Evolutionary conservation across 129 eudicot genomes (phyloP).

Genomic region (Glebionis coronaria): DNA sequence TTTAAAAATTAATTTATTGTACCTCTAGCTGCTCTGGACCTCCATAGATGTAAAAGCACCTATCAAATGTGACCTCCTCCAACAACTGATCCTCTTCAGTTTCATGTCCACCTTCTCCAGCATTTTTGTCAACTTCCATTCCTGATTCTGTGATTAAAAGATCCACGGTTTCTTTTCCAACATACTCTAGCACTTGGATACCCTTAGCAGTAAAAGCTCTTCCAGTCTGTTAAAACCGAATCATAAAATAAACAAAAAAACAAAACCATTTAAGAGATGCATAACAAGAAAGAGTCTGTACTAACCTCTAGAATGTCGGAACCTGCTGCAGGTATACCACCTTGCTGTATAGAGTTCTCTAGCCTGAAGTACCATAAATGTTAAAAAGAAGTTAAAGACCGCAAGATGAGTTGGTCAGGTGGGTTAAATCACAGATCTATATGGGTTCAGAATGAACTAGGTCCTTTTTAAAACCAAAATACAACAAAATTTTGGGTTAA

Average conservation of each 20-base stretch:
- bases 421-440: background rate
- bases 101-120: constrained; percentile 39
- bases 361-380: constrained; percentile 44
- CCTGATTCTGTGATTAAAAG: constrained; percentile 91
- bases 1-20: background rate
- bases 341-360: constrained; percentile 75
- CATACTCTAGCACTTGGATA: constrained; percentile 86
- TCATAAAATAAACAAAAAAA: constrained; percentile 6
- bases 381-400: constrained; percentile 1
- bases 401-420: background rate
- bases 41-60: constrained; percentile 97
- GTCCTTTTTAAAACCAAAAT: background rate
- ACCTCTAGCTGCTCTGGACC: constrained; percentile 99
- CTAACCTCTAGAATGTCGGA: constrained; percentile 68
- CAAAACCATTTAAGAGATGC: background rate
- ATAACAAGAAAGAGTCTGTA: constrained; percentile 13
- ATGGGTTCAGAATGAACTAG: background rate
- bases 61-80: constrained; percentile 85
- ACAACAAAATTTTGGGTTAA: background rate
- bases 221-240: constrained; percentile 54
- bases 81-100: constrained; percentile 66
- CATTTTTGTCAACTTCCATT: constrained; percentile 58
- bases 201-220: constrained; percentile 92
- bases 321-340: constrained; percentile 65
- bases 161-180: constrained; percentile 97